Conservation (phyloP, 208 protist genomes). For the Entamoeba invadens region DNA sequence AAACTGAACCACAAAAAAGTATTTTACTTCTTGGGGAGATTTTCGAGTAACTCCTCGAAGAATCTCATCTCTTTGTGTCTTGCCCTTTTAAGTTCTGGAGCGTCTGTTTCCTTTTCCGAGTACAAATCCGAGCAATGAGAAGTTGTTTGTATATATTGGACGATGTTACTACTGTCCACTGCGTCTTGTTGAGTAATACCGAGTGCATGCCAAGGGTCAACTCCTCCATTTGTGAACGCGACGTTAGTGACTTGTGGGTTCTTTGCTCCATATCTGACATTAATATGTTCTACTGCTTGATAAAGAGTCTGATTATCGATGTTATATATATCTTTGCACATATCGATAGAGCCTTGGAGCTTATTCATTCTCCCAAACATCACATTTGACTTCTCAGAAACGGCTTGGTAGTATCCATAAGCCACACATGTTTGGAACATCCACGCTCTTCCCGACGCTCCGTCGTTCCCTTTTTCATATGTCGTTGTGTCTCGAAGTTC, state of each 20-base stretch:
- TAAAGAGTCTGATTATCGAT: neutral
- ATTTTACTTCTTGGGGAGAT: neutral
- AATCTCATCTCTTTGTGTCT: neutral
- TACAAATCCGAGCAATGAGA: slow-evolving; percentile 5
- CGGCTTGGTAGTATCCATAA: slow-evolving; percentile 5
- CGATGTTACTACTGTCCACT: neutral
- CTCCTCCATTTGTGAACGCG: slow-evolving; percentile 5
- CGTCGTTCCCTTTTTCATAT: neutral
- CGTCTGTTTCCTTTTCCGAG: neutral
- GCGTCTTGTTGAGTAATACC: neutral
- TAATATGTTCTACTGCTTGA: neutral
- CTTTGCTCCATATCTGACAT: neutral
- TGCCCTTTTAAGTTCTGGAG: neutral
- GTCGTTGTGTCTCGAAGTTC: neutral
- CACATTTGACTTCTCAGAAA: neutral
- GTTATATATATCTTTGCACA: neutral
- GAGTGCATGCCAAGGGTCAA: slow-evolving; percentile 6
- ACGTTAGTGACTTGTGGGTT: neutral
- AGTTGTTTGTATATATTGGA: neutral
- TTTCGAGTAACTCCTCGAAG: neutral
- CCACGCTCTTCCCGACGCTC: neutral
- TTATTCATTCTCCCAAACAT: neutral
- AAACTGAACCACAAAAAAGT: neutral
- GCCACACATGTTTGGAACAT: slow-evolving; percentile 2
- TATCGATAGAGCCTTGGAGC: neutral